Evolutionary conservation across 164 flowering plant genomes (phyloP).

Genomic region (Houttuynia cordata): DNA sequence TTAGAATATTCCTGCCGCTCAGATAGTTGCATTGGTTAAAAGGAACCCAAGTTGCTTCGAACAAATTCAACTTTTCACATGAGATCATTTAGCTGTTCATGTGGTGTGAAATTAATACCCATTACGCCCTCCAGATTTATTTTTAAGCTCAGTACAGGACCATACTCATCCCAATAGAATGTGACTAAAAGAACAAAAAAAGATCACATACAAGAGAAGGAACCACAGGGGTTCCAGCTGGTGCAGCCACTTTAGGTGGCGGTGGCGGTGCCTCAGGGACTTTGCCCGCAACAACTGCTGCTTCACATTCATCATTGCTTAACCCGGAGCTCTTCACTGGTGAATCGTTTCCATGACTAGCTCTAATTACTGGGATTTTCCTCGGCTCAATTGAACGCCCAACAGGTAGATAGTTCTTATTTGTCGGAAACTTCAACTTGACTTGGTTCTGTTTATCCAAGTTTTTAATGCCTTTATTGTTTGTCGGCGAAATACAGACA

Average conservation of each 20-base stretch:
- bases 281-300: conserved; percentile 81
- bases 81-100: no score
- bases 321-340: conserved; percentile 27
- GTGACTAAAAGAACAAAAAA: background rate
- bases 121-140: background rate
- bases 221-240: conserved; percentile 73
- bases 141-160: background rate
- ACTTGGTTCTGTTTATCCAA: conserved; percentile 11
- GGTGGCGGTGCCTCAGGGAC: conserved; percentile 71
- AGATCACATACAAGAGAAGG: conserved; percentile 38
- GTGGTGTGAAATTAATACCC: no score
- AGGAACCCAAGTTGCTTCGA: background rate
- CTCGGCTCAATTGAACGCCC: conserved; percentile 4
- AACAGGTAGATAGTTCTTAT: conserved; percentile 4
- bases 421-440: conserved; percentile 10
- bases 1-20: background rate
- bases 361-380: conserved; percentile 24
- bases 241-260: conserved; percentile 51
- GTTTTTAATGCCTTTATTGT: background rate
- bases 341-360: conserved; percentile 24
- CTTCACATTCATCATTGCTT: conserved; percentile 71
- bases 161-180: background rate
- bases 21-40: background rate
- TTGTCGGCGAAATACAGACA: no score
- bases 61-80: background rate